Percentiles rank a stretch among this genome's conserved stretches.
These are phyloP conservation scores for Fusarium illudens DNA, from an alignment of 2,329 filamentous ascomycete genomes.

Conservation along the genomic window DNA sequence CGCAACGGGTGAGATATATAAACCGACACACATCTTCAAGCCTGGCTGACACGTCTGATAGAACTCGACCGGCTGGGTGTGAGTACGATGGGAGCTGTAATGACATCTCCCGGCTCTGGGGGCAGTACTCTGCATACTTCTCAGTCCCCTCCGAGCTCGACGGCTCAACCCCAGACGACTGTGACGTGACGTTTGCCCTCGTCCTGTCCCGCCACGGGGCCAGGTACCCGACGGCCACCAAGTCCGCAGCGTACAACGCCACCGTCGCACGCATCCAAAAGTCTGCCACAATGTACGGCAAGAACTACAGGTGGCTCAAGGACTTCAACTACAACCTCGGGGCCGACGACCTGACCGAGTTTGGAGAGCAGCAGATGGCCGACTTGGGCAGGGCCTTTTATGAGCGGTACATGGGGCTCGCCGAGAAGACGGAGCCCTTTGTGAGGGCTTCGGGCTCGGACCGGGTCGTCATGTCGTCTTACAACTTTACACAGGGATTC, in stretches of 20 bases:
- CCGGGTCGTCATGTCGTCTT: slow-evolving; percentile 77
- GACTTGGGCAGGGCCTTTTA: slow-evolving; percentile 82
- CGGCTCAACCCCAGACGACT: slow-evolving; percentile 68
- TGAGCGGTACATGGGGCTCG: slow-evolving; percentile 72
- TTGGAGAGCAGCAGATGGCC: slow-evolving; percentile 74
- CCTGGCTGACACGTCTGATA: slow-evolving; percentile 2
- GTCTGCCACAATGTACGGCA: slow-evolving; percentile 63
- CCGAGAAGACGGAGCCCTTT: slow-evolving; percentile 69
- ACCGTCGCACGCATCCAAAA: slow-evolving; percentile 73
- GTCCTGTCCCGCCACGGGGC: slow-evolving; percentile 86
- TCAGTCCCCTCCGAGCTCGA: slow-evolving; percentile 74
- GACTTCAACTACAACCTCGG: slow-evolving; percentile 77
- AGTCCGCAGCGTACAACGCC: slow-evolving; percentile 69
- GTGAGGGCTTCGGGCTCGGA: slow-evolving; percentile 74
- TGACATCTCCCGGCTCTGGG: slow-evolving; percentile 73
- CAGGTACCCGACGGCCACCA: slow-evolving; percentile 77
- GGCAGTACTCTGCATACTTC: slow-evolving; percentile 89
- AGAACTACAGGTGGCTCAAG: slow-evolving; percentile 73
- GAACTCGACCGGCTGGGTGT: slow-evolving; percentile 32
- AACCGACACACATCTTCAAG: neutral
- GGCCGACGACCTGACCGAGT: slow-evolving; percentile 71
- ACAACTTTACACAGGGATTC: slow-evolving; percentile 80
- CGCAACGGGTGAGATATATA: slow-evolving; percentile 28
- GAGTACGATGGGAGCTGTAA: slow-evolving; percentile 57
- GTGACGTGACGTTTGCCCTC: slow-evolving; percentile 80